Evolutionary conservation across 75 land plant genomes (phyloP), one percentile per base, ranked within the genome.

Genomic region (Selaginella moellendorffii): DNA sequence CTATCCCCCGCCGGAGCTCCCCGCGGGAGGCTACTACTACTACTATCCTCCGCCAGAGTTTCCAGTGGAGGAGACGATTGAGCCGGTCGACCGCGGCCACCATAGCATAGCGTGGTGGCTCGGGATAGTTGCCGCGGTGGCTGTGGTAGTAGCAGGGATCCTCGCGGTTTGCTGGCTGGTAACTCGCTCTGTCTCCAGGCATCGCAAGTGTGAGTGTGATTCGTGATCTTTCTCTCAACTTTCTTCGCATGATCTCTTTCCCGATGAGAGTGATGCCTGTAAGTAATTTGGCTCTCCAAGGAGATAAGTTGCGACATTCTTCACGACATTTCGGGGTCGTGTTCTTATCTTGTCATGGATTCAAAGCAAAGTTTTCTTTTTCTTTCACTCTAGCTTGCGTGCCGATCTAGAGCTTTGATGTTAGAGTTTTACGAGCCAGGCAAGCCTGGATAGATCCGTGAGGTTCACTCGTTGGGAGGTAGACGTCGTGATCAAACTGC

Each of bases 401-500:
- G 46, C 14, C 5, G 46, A 5, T 36, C 14, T 14, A 36, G 14
- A 36, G 46, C 14, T 36, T 36, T 5, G 46, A 36, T 36, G 46
- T 5, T 36, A 36, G 14, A 36, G 10, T 36, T 14, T n/a, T n/a
- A n/a, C 46, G 46, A 5, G 46, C 14, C 14, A 36, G 14, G 14
- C 10, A 5, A 14, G 46, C 46, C 46, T 36, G 10, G 14, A 36
- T 36, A 36, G 14, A 5, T 14, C 46, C 46, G 14, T 36, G 46
- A 36, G 46, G 46, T 36, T 36, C 46, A 36, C 10, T 14, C 46
- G 46, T 36, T 14, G 46, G 46, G 46, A 36, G 46, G 14, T 36
- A 36, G 85, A 93, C 96, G 77, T 93, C 98, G 77, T 93, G 78
- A 0, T 76, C 77, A 68, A 93, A 93, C 98, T 93, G 90, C 76